Evolutionary conservation across 2,329 filamentous ascomycete genomes (phyloP).

Genomic region (Calycina marina): DNA sequence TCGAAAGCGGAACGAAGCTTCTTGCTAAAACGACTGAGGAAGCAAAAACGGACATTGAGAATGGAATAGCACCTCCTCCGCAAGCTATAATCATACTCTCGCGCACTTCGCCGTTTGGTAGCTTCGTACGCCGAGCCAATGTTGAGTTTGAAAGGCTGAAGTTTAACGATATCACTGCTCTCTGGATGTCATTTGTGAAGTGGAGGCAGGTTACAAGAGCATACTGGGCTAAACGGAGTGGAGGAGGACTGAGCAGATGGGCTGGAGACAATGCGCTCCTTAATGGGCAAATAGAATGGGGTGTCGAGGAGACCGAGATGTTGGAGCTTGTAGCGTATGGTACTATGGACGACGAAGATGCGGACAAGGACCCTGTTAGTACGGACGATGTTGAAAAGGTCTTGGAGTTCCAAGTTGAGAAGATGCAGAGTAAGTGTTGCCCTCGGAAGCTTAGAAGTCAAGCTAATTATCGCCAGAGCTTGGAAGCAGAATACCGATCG

Average conservation of each 20-base stretch:
- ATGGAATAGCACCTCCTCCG: slow-evolving; percentile 32
- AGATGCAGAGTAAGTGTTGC: slow-evolving; percentile 58
- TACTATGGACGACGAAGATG: slow-evolving; percentile 6
- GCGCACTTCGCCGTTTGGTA: slow-evolving; percentile 64
- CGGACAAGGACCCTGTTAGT: slow-evolving; percentile 38
- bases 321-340: slow-evolving; percentile 20
- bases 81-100: slow-evolving; percentile 46
- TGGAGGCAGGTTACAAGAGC: slow-evolving; percentile 65
- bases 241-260: slow-evolving; percentile 29
- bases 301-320: slow-evolving; percentile 30
- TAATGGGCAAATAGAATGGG: slow-evolving; percentile 34
- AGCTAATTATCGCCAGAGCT: slow-evolving; percentile 36
- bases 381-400: slow-evolving; percentile 68
- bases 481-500: slow-evolving; percentile 62
- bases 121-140: slow-evolving; percentile 61
- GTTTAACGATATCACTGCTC: slow-evolving; percentile 61
- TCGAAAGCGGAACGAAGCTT: slow-evolving; percentile 42
- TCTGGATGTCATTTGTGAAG: slow-evolving; percentile 73
- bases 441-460: neutral
- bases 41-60: slow-evolving; percentile 37
- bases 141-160: slow-evolving; percentile 69
- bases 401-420: slow-evolving; percentile 76
- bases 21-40: slow-evolving; percentile 50
- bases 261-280: slow-evolving; percentile 43
- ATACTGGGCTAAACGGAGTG: slow-evolving; percentile 40